A percentile compares a stretch with the other conserved stretches of the same genome.
Evolutionary conservation across 495 filamentous ascomycete genomes (phyloP).

Genomic region (Pseudoneurospora amorphoporcata): DNA sequence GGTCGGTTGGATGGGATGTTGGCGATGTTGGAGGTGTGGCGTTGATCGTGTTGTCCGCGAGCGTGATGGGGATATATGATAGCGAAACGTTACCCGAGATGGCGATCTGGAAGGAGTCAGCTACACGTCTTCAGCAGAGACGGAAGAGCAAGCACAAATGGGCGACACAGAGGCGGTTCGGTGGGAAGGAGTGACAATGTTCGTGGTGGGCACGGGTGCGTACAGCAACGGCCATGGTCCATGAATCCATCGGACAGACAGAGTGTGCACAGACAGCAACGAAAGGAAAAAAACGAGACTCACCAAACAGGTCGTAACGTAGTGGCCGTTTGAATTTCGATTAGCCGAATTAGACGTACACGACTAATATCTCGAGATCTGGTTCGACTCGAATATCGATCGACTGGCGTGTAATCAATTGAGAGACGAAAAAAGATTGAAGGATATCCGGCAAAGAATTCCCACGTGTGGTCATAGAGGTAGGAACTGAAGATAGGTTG

Average conservation of each 20-base stretch:
- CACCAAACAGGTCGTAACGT: constrained; percentile 4
- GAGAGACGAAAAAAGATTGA: not conserved
- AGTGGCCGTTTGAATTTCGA: not conserved
- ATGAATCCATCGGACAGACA: not conserved
- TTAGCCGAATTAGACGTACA: not conserved
- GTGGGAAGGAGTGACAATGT: constrained; percentile 6
- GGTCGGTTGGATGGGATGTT: not conserved
- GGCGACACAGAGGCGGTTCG: not conserved
- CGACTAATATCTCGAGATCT: not conserved
- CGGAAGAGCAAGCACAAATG: not conserved
- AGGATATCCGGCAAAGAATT: not conserved
- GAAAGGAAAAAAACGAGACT: not conserved
- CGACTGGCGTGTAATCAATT: not conserved
- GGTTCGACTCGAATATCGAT: not conserved
- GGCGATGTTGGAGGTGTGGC: not conserved
- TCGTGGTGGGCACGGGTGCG: constrained; percentile 2
- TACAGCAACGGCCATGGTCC: not conserved
- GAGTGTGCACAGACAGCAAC: not conserved
- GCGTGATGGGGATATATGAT: not conserved
- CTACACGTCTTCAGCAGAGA: not conserved
- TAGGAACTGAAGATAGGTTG: not conserved
- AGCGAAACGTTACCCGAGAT: not conserved
- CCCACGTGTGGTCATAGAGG: not conserved
- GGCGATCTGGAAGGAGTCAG: constrained; percentile 11
- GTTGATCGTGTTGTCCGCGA: not conserved